Conservation (phyloP, 345 rosid genomes). For the Erysimum cheiranthoides region DNA sequence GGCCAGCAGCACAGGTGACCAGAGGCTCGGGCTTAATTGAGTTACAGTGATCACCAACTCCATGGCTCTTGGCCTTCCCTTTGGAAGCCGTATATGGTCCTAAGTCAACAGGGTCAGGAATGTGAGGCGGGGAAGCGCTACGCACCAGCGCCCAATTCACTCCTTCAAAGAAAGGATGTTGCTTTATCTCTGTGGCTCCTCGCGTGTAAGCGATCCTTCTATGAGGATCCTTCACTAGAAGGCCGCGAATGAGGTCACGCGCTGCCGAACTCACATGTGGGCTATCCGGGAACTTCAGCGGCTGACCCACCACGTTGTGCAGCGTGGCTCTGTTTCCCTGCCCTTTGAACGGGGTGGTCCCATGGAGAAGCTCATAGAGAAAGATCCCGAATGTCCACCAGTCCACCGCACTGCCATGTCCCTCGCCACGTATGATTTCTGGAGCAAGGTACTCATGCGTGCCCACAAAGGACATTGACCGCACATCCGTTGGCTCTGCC, state of each 20-base stretch:
- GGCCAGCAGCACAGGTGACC: conserved; percentile 46
- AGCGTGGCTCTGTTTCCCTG: conserved; percentile 91
- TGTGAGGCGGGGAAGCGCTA: conserved; percentile 85
- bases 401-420: conserved; percentile 96
- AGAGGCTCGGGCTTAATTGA: conserved; percentile 29
- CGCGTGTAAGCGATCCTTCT: conserved; percentile 79
- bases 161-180: conserved; percentile 89
- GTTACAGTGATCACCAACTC: conserved; percentile 38
- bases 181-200: conserved; percentile 97
- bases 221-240: conserved; percentile 82
- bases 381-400: conserved; percentile 99
- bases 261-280: conserved; percentile 72
- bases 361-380: conserved; percentile 83
- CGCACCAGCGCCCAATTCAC: conserved; percentile 95
- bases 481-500: conserved; percentile 94
- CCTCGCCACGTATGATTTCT: conserved; percentile 91
- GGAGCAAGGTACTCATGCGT: conserved; percentile 95
- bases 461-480: conserved; percentile 96
- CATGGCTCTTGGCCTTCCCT: conserved; percentile 47
- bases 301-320: conserved; percentile 90
- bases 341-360: conserved; percentile 92
- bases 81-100: conserved; percentile 54
- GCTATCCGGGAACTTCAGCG: conserved; percentile 75
- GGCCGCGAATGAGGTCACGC: conserved; percentile 81
- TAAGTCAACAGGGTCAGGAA: conserved; percentile 82